Base-by-base conservation (phyloP, 2,329 filamentous ascomycete species). In the Epichloe scottii region DNA sequence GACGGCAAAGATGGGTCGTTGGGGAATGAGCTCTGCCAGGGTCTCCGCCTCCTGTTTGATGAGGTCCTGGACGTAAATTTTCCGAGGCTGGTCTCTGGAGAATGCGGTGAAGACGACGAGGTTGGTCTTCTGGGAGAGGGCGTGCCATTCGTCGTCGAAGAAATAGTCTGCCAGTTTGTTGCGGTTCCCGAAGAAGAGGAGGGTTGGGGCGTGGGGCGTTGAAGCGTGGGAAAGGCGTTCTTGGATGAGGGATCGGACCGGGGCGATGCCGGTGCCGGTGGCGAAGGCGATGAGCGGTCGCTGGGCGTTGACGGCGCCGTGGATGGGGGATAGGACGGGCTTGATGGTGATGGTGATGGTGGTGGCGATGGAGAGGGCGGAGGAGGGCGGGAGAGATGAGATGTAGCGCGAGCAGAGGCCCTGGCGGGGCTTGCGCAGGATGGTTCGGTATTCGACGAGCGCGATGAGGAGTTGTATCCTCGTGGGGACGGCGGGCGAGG, bases 321-420 rank as follows among this genome's bases (percentile, higher is more conserved):
- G 58, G 62, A 74, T 57, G 65, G 70, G 61, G 66, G 62, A 62
- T 51, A 67, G 60, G 51, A 70, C 73, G 68, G 55, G 76, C 71
- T 63, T 75, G 68, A 69, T 76, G 67, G 56, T 83, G 61, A 94
- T 74, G 23, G 67, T 73, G 15, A 95, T 69, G 0, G 67, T 66
- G 10, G 82, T 80, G 1, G 76, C 4, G 8, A 94, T 74, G 23
- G 67, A 73, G 15, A 95, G 69, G 0, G 67, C 66, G 10, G 82
- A 80, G 1, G 76, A 77, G 0, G 72, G 68, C 4, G 67, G 65
- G 0, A 97, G 74, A 4, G 75, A 73, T 19, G 84, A 77, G 17
- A 97, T 75, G 63, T 96, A 97, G 23, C 87, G 79, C 5, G 93
- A 95, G 66, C 90, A 96, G 46, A 98, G 83, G 1, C 93, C 93